Evolutionary conservation across 345 rosid genomes (phyloP).

Genomic region (Hypericum perforatum): DNA sequence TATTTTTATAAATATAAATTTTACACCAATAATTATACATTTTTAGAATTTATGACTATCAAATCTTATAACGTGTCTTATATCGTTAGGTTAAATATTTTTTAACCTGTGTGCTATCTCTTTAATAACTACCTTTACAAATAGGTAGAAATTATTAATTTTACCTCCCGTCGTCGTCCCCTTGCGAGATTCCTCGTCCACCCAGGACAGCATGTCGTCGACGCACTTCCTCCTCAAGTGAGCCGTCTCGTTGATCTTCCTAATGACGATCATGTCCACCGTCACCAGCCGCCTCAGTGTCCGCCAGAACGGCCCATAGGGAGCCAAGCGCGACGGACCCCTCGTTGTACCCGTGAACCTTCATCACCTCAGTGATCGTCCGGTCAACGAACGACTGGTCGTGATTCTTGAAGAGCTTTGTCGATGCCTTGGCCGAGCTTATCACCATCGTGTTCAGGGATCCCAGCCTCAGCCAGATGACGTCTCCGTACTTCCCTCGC

Average conservation of each 20-base stretch:
- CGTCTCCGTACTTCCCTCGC: constrained; percentile 29
- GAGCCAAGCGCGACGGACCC: constrained; percentile 44
- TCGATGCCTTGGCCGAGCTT: constrained; percentile 35
- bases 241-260: constrained; percentile 32
- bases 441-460: constrained; percentile 37
- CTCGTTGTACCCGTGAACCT: constrained; percentile 24
- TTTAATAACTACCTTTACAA: too few species aligned
- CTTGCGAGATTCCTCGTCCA: constrained; percentile 25
- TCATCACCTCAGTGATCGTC: constrained; percentile 33
- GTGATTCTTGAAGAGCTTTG: constrained; percentile 49
- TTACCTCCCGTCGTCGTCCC: neutral
- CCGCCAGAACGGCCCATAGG: constrained; percentile 49
- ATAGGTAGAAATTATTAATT: too few species aligned
- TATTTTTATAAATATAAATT: too few species aligned
- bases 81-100: too few species aligned
- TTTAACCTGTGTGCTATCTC: too few species aligned
- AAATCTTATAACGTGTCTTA: too few species aligned
- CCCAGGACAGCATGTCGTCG: constrained; percentile 36
- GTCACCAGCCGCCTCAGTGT: constrained; percentile 32
- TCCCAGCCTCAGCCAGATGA: constrained; percentile 43
- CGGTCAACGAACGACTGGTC: constrained; percentile 44
- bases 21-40: too few species aligned
- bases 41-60: too few species aligned
- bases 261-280: constrained; percentile 36
- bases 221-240: constrained; percentile 31